Evolutionary conservation across 139 green algal species (phyloP).

Genomic region (Chlamydomonas eustigma): DNA sequence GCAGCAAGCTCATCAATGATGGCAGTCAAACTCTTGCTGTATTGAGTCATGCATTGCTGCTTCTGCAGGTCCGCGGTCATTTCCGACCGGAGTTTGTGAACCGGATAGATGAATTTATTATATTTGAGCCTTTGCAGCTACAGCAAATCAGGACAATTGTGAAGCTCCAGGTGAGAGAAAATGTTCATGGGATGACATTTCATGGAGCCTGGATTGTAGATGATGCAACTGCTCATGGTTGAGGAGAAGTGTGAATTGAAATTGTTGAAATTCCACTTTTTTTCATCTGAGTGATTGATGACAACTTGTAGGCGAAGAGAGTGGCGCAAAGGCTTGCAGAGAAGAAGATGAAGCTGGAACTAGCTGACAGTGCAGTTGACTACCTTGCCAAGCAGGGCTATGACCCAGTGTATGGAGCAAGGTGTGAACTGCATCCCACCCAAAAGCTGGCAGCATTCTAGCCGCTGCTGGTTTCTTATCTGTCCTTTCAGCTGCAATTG

Average conservation of each 20-base stretch:
- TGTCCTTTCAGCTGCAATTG: no score
- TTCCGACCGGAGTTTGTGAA: constrained; percentile 99
- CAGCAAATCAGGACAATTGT: constrained; percentile 89
- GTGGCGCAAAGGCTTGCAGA: constrained; percentile 73
- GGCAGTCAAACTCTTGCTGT: no score
- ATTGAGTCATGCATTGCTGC: constrained; percentile 80
- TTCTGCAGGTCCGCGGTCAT: constrained; percentile 58
- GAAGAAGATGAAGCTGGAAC: constrained; percentile 87
- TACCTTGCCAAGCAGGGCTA: constrained; percentile 68
- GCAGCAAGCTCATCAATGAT: no score
- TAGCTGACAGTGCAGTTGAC: constrained; percentile 69
- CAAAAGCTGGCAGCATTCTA: not conserved
- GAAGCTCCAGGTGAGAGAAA: constrained; percentile 28
- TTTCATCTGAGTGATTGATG: no score
- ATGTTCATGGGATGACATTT: not conserved
- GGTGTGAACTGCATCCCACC: constrained; percentile 10
- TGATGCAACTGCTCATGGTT: not conserved
- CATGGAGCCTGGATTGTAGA: not conserved
- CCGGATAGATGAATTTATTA: constrained; percentile 96
- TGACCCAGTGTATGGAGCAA: constrained; percentile 89
- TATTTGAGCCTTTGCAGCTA: constrained; percentile 88
- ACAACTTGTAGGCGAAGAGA: constrained; percentile 46
- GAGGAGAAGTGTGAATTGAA: not conserved
- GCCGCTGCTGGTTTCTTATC: no score
- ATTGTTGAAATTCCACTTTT: not conserved